Base-by-base conservation (phyloP, 2,329 filamentous ascomycete species). In the Apiospora rasikravindrae region DNA sequence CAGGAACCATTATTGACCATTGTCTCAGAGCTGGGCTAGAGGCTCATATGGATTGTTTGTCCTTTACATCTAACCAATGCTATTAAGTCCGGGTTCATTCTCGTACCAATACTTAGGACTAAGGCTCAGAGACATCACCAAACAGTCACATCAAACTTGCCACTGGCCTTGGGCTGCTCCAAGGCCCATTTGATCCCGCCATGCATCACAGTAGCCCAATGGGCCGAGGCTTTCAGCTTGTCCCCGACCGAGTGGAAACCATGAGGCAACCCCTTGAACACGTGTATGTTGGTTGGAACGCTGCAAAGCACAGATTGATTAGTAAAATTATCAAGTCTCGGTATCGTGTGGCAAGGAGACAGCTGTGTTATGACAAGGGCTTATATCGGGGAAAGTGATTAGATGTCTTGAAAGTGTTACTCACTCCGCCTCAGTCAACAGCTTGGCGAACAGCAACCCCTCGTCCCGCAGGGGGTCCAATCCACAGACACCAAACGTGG, bases 261-360 rank as follows among this genome's bases (percentile, higher is more conserved):
- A 53, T 73, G 72, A 57, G 72, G 72, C 16, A 73, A 26, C 16
- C 70, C 70, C 6, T 47, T 67, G 33, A 73, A 73, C 13, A 73
- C n/a, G 47, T 73, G 53, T 10, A 71, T 67, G 26, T 73, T 70
- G 22, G 66, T 71, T 1, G 72, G 51, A n/a, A 71, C 72, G 24
- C 72, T 73, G 24, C n/a, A 2, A 29, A 66, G n/a, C 5, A 47
- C n/a, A 37, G 2, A 2, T 3, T 5, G 4, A 19, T 61, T 10
- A 40, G 57, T 40, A n/a, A n/a, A 1, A 8, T 8, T 2, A 0
- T 10, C 29, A 4, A 61, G 4, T 37, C 2, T 47, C 45, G 6
- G 19, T 22, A 22, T 4, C 19, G 44, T 22, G 6, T 1, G 2
- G 45, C 11, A 37, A 22, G 16, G 26, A 33, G 24, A 19, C 2